Percentiles rank a stretch among this genome's conserved stretches.
Conservation (phyloP, 176 grass and related monocot genomes). For the Oryza meridionalis region DNA sequence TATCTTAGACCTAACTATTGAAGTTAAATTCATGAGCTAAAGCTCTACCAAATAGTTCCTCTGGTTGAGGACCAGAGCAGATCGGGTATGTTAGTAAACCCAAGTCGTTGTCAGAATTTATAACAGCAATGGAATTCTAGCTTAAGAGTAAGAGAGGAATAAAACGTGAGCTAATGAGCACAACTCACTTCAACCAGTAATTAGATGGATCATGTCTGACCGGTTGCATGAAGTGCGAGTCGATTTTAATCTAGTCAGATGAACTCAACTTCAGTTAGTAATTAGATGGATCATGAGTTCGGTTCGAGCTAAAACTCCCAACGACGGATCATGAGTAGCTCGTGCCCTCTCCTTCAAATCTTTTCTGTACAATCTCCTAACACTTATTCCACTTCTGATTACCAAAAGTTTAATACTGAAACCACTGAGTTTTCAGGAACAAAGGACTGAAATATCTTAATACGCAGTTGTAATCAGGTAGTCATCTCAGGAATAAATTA, state of each 20-base stretch:
- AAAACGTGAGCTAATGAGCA: not conserved
- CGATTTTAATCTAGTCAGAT: not conserved
- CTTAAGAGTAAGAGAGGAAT: not conserved
- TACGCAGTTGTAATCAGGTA: not conserved
- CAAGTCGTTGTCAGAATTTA: not conserved
- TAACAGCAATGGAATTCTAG: not conserved
- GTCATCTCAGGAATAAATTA: not conserved
- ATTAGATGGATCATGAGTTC: conserved; percentile 27
- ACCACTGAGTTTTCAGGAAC: not conserved
- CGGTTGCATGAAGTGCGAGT: not conserved
- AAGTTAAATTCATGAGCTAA: too few species aligned
- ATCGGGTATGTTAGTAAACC: not conserved
- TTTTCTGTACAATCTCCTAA: not conserved
- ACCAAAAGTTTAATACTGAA: not conserved
- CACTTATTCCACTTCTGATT: not conserved
- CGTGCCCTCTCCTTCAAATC: not conserved
- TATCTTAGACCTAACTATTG: too few species aligned
- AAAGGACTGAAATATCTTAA: not conserved
- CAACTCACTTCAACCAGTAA: too few species aligned
- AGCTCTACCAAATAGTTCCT: too few species aligned
- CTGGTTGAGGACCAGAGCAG: not conserved
- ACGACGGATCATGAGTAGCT: conserved; percentile 32
- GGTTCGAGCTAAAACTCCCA: not conserved
- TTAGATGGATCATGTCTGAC: not conserved
- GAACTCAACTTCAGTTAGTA: not conserved